Percentiles rank a stretch among this genome's conserved stretches.
Conservation (phyloP, 139 green algal species). For the Yamagishiella unicocca region DNA sequence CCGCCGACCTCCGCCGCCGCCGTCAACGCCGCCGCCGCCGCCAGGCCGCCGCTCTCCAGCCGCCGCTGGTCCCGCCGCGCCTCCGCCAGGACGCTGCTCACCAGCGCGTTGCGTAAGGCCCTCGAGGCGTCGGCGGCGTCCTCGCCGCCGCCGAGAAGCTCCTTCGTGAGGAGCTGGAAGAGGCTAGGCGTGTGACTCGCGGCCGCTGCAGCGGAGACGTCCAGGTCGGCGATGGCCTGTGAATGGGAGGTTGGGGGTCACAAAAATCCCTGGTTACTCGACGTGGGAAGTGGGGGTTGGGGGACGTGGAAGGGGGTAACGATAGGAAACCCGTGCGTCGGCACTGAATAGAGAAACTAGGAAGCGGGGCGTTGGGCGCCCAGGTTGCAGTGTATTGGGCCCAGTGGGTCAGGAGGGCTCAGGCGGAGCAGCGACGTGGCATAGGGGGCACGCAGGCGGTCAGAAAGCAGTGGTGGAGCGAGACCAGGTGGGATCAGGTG, state of each 20-base stretch:
- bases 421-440: too few species aligned
- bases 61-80: neutral
- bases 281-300: neutral
- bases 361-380: neutral
- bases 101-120: constrained; percentile 4
- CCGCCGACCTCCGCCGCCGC: neutral
- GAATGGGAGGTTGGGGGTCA: too few species aligned
- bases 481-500: too few species aligned
- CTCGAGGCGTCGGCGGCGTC: neutral
- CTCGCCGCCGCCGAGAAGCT: neutral
- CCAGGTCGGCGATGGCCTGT: constrained; percentile 10
- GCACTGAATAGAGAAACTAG: too few species aligned
- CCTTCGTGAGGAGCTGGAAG: neutral
- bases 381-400: too few species aligned
- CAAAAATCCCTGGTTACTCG: too few species aligned
- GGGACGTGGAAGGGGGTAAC: too few species aligned
- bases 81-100: neutral
- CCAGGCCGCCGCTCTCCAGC: neutral
- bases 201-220: neutral
- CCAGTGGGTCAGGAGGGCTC: too few species aligned
- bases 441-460: too few species aligned
- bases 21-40: neutral
- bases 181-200: neutral
- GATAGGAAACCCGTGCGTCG: too few species aligned
- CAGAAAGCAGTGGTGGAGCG: too few species aligned